Percentiles rank a stretch among this genome's conserved stretches.
Evolutionary conservation across 202 grass and related monocot genomes (phyloP).

Genomic region (Zizania palustris): DNA sequence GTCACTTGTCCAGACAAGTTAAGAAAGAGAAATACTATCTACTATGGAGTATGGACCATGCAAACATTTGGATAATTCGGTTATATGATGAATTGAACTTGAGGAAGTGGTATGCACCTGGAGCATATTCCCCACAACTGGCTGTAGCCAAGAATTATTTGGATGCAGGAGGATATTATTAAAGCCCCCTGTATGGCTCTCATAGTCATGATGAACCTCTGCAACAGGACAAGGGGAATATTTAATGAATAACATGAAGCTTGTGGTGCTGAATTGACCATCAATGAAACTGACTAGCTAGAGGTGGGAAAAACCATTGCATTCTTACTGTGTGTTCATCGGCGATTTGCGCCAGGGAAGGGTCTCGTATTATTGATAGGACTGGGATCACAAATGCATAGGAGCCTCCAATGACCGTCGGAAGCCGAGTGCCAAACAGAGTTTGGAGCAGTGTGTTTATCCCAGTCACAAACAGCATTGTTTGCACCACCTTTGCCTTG

Average conservation of each 20-base stretch:
- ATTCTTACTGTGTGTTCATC: slow-evolving; percentile 67
- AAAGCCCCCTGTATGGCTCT: slow-evolving; percentile 77
- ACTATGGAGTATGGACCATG: neutral
- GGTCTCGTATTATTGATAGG: slow-evolving; percentile 74
- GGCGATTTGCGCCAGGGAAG: slow-evolving; percentile 59
- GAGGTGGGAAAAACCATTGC: neutral
- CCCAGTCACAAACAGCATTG: slow-evolving; percentile 75
- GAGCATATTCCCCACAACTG: slow-evolving; percentile 86
- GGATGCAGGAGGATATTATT: slow-evolving; percentile 88
- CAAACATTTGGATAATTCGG: neutral
- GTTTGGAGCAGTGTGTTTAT: slow-evolving; percentile 90
- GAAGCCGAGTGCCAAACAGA: slow-evolving; percentile 82
- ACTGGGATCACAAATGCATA: slow-evolving; percentile 75
- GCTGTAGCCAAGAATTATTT: slow-evolving; percentile 86
- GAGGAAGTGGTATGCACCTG: slow-evolving; percentile 51
- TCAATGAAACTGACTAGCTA: neutral
- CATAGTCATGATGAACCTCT: slow-evolving; percentile 84
- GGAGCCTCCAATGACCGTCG: slow-evolving; percentile 70
- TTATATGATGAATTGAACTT: slow-evolving; percentile 2
- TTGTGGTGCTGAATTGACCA: neutral
- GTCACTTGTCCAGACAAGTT: slow-evolving; percentile 8
- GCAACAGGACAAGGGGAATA: slow-evolving; percentile 11
- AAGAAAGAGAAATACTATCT: neutral
- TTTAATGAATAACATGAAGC: slow-evolving; percentile 14
- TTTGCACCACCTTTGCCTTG: slow-evolving; percentile 84